Evolutionary conservation across 352 stramenopile species (phyloP).

Genomic region (Plasmopara muralis): DNA sequence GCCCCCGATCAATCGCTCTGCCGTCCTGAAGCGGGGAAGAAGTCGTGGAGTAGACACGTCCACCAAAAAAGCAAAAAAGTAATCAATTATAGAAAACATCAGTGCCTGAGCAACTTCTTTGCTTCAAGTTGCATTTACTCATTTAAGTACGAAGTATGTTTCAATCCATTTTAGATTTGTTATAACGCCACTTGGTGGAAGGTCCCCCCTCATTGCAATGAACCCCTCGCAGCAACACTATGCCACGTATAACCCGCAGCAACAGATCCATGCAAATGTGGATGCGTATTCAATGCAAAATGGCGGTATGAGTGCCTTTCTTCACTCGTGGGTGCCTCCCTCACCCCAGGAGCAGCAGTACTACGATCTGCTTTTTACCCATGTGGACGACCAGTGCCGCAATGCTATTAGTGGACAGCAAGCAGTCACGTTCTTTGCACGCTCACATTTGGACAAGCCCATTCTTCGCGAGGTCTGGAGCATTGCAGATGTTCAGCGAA

Average conservation of each 20-base stretch:
- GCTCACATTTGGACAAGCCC: constrained; percentile 85
- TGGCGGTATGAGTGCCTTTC: constrained; percentile 14
- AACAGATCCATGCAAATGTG: constrained; percentile 40
- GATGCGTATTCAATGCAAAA: constrained; percentile 28
- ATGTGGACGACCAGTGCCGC: constrained; percentile 80
- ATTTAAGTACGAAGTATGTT: constrained; percentile 13
- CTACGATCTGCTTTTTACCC: constrained; percentile 86
- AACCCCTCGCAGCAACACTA: constrained; percentile 58
- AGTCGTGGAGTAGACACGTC: constrained; percentile 5
- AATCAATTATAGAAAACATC: constrained; percentile 3
- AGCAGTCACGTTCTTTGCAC: constrained; percentile 91
- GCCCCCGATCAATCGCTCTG: constrained; percentile 21
- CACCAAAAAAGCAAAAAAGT: constrained; percentile 36
- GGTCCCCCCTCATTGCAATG: constrained; percentile 11
- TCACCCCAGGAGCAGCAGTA: constrained; percentile 75
- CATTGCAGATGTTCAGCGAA: constrained; percentile 61
- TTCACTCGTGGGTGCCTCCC: constrained; percentile 52
- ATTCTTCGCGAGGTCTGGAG: constrained; percentile 77
- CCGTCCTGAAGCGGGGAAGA: constrained; percentile 19
- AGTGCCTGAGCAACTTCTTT: constrained; percentile 7
- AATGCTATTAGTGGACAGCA: constrained; percentile 83
- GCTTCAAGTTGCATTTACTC: constrained; percentile 11
- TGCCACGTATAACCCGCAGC: constrained; percentile 44
- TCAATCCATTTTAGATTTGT: constrained; percentile 4
- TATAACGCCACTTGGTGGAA: constrained; percentile 5